phyloP scores from a whole-genome alignment of 139 green algal genomes.

The Coelastrella sp. region DNA sequence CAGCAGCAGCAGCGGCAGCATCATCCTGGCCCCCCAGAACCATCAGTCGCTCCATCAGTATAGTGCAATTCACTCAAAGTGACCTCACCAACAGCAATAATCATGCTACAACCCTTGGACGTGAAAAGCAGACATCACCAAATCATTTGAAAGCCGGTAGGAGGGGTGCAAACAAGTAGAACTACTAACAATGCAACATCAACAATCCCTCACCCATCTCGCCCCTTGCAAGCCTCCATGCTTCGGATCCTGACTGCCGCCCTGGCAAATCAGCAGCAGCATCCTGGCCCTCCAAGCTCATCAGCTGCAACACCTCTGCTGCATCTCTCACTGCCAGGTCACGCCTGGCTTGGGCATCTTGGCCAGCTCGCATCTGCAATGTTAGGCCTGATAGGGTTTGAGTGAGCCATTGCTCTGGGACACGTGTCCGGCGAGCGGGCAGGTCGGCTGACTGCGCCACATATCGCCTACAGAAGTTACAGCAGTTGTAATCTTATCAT shows the following conservation, averaged over 20 bases:
- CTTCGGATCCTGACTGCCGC: slow-evolving; percentile 59
- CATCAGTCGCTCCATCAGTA: slow-evolving; percentile 46
- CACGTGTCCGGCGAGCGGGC: slow-evolving; percentile 36
- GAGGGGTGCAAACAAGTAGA: too few relatives aligned
- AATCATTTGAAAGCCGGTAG: too few relatives aligned
- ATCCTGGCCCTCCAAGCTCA: background rate
- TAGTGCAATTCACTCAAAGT: too few relatives aligned
- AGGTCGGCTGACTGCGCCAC: background rate
- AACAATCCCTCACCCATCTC: slow-evolving; percentile 70
- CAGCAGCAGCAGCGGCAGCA: background rate
- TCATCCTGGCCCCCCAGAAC: background rate
- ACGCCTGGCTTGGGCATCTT: background rate
- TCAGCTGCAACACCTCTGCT: slow-evolving; percentile 49
- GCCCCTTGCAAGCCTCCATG: slow-evolving; percentile 62
- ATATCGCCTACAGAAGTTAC: slow-evolving; percentile 9
- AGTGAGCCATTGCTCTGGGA: slow-evolving; percentile 43
- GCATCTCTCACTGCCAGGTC: slow-evolving; percentile 43
- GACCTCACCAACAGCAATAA: background rate
- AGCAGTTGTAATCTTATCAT: too few relatives aligned
- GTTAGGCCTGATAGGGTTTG: background rate
- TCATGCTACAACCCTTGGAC: too few relatives aligned
- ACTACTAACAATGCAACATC: too few relatives aligned
- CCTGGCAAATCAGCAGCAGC: slow-evolving; percentile 53
- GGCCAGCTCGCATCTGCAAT: background rate
- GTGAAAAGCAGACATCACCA: background rate